Conservation (phyloP, 1,139 yeast species). For the Hyphopichia buzzinii region DNA sequence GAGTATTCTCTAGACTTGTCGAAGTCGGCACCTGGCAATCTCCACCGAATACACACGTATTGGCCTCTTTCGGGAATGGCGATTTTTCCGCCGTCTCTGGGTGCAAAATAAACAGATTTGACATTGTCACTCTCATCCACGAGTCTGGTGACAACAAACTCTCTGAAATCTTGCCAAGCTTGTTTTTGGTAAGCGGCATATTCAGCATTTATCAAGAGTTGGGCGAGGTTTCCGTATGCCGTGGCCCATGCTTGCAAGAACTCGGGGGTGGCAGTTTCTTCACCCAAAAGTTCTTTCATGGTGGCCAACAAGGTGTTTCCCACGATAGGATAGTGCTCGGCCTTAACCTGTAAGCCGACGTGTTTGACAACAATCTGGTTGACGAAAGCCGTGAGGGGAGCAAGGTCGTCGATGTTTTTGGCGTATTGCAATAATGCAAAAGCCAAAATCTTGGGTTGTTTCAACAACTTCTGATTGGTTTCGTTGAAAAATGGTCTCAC, state of each 20-base stretch:
- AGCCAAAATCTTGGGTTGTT: constrained; percentile 67
- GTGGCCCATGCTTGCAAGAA: constrained; percentile 64
- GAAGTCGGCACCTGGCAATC: constrained; percentile 24
- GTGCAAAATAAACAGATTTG: constrained; percentile 51
- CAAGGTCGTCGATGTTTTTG: constrained; percentile 57
- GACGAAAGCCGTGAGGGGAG: constrained; percentile 54
- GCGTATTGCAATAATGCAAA: constrained; percentile 63
- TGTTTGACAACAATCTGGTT: constrained; percentile 64
- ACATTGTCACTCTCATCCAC: constrained; percentile 47
- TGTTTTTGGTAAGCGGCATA: constrained; percentile 39
- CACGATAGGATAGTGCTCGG: constrained; percentile 67
- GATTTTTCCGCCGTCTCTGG: constrained; percentile 40
- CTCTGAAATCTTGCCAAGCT: constrained; percentile 58
- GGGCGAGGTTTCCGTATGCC: constrained; percentile 66
- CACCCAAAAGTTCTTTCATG: constrained; percentile 55
- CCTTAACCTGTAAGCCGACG: constrained; percentile 57
- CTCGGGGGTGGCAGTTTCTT: constrained; percentile 52
- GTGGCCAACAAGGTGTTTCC: constrained; percentile 56
- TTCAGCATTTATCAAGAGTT: constrained; percentile 58
- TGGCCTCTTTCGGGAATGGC: constrained; percentile 54
- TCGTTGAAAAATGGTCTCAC: constrained; percentile 61
- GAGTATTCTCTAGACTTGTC: constrained; percentile 54
- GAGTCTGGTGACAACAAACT: constrained; percentile 45
- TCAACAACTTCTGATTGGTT: constrained; percentile 52
- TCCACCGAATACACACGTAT: constrained; percentile 54